A percentile compares a stretch with the other conserved stretches of the same genome.
phyloP scores from a whole-genome alignment of 2,329 filamentous ascomycete genomes.

The Arthrinium puccinioides region DNA sequence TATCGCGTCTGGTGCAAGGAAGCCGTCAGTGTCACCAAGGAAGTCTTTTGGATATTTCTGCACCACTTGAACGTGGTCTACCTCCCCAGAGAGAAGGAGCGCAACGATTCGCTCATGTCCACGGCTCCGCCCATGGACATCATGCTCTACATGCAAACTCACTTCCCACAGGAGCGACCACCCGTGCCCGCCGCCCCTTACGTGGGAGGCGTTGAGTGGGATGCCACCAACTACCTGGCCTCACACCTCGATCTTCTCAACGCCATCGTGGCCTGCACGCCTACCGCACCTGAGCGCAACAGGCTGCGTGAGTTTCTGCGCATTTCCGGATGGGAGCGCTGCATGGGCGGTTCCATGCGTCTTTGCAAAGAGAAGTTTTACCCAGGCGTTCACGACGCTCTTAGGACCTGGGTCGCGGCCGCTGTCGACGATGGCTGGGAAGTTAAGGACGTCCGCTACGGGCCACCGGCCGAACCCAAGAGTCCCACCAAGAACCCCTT shows the following conservation, averaged over 20 bases:
- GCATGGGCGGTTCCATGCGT: slow-evolving; percentile 75
- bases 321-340: slow-evolving; percentile 84
- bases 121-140: slow-evolving; percentile 21
- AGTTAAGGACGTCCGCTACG: slow-evolving; percentile 71
- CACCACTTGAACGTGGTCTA: slow-evolving; percentile 87
- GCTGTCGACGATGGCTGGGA: slow-evolving; percentile 86
- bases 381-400: slow-evolving; percentile 77
- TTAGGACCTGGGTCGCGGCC: slow-evolving; percentile 85
- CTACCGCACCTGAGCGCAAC: slow-evolving; percentile 65
- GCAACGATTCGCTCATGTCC: slow-evolving; percentile 19
- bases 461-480: slow-evolving; percentile 40
- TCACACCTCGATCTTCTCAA: slow-evolving; percentile 91
- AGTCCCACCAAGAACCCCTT: slow-evolving; percentile 35
- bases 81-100: slow-evolving; percentile 41
- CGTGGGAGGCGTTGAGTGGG: slow-evolving; percentile 96
- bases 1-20: slow-evolving; percentile 95
- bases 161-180: slow-evolving; percentile 80
- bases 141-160: slow-evolving; percentile 56
- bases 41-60: slow-evolving; percentile 99
- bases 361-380: slow-evolving; percentile 99
- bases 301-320: slow-evolving; percentile 67
- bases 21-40: slow-evolving; percentile 85
- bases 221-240: slow-evolving; percentile 92
- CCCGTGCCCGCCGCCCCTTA: slow-evolving; percentile 93
- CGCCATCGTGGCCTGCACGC: slow-evolving; percentile 76